A percentile compares a stretch with the other conserved stretches of the same genome.
Evolutionary conservation across 495 filamentous ascomycete genomes (phyloP).

Genomic region (Talaromyces thailandensis): DNA sequence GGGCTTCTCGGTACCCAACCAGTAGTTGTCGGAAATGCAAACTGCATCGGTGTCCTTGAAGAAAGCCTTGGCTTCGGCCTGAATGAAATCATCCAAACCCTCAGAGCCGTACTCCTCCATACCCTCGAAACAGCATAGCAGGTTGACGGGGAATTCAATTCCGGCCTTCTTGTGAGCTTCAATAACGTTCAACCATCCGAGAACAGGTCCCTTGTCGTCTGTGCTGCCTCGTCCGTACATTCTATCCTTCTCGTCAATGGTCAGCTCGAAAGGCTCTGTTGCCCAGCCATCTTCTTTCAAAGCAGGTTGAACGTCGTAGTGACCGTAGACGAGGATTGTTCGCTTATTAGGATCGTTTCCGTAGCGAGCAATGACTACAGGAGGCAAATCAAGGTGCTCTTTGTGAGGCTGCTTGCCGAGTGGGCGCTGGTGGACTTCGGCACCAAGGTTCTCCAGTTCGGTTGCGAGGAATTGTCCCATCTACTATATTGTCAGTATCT

Average conservation of each 20-base stretch:
- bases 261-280: conserved; percentile 87
- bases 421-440: conserved; percentile 70
- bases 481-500: conserved; percentile 20
- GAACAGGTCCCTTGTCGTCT: conserved; percentile 95
- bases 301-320: conserved; percentile 98
- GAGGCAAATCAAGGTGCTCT: conserved; percentile 83
- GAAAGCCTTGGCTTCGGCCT: conserved; percentile 76
- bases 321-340: conserved; percentile 93
- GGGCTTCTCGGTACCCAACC: conserved; percentile 96
- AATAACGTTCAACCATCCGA: conserved; percentile 97
- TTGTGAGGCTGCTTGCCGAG: conserved; percentile 86
- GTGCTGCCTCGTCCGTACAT: conserved; percentile 96
- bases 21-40: conserved; percentile 99
- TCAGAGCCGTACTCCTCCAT: conserved; percentile 99
- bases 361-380: conserved; percentile 85
- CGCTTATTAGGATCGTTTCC: conserved; percentile 84
- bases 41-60: conserved; percentile 94
- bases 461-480: conserved; percentile 89
- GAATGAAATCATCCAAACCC: conserved; percentile 90
- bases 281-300: conserved; percentile 91
- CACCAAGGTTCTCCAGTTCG: conserved; percentile 76
- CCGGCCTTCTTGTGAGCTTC: conserved; percentile 94
- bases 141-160: conserved; percentile 90
- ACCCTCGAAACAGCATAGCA: conserved; percentile 99
- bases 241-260: conserved; percentile 77